A percentile compares a stretch with the other conserved stretches of the same genome.
phyloP scores from a whole-genome alignment of 768 basidiomycete genomes.

The Leccinum obscurum region DNA sequence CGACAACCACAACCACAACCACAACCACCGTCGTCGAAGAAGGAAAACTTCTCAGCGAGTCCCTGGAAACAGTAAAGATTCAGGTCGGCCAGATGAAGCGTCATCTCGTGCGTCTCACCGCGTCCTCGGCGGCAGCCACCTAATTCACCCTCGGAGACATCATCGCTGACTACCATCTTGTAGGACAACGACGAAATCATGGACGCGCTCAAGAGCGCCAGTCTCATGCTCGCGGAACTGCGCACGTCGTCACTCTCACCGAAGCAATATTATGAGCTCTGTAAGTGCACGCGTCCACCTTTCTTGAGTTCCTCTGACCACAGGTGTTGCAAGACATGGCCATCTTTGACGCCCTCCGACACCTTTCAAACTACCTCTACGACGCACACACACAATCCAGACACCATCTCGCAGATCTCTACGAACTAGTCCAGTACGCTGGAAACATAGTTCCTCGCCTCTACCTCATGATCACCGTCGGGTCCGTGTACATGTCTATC shows the following conservation, averaged over 20 bases:
- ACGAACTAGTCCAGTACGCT: constrained; percentile 99
- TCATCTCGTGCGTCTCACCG: constrained; percentile 63
- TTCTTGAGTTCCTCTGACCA: neutral
- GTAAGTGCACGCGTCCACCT: constrained; percentile 44
- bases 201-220: constrained; percentile 97
- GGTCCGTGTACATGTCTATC: constrained; percentile 98
- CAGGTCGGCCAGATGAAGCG: constrained; percentile 96
- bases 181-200: constrained; percentile 96
- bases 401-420: constrained; percentile 97
- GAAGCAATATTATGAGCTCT: constrained; percentile 99
- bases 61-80: constrained; percentile 82
- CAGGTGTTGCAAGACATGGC: constrained; percentile 77
- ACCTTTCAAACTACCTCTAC: constrained; percentile 94
- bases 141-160: neutral
- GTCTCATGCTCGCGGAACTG: constrained; percentile 95
- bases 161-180: neutral
- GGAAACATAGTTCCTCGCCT: constrained; percentile 93
- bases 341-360: constrained; percentile 94
- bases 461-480: constrained; percentile 99
- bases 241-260: constrained; percentile 91
- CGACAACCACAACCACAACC: constrained; percentile 27
- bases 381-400: constrained; percentile 90
- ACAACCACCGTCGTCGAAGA: constrained; percentile 54
- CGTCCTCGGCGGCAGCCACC: neutral
- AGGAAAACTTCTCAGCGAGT: constrained; percentile 83